Evolutionary conservation across 169 alveolate genomes (phyloP).

Genomic region (Plasmodium knowlesi): DNA sequence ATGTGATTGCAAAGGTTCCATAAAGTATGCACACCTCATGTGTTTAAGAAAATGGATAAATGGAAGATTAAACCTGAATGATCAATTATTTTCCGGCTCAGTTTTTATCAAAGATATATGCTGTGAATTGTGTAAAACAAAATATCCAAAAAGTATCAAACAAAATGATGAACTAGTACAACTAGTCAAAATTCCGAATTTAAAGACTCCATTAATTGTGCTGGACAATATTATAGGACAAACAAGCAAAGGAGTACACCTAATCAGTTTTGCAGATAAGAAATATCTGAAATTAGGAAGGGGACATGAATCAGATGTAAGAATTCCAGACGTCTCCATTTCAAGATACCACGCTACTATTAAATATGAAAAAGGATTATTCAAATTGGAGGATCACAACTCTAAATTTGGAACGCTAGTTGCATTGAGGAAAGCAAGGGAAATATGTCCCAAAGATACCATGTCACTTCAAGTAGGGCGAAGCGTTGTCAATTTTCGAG

Average conservation of each 20-base stretch:
- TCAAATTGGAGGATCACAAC: conserved; percentile 95
- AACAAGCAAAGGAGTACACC: conserved; percentile 85
- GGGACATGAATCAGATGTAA: conserved; percentile 98
- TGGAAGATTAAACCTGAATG: conserved; percentile 88
- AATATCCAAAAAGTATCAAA: conserved; percentile 84
- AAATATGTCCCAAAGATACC: conserved; percentile 75
- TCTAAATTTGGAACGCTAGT: conserved; percentile 99
- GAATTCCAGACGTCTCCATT: conserved; percentile 98
- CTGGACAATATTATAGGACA: conserved; percentile 90
- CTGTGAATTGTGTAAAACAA: conserved; percentile 90
- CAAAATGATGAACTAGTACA: conserved; percentile 85
- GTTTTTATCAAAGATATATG: conserved; percentile 85
- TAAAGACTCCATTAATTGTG: conserved; percentile 91
- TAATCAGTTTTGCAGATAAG: conserved; percentile 86
- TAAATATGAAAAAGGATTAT: conserved; percentile 90
- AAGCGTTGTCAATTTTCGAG: conserved; percentile 79
- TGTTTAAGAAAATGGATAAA: conserved; percentile 96
- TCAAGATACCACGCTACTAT: conserved; percentile 97
- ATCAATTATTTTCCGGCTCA: conserved; percentile 77
- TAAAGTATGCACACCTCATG: conserved; percentile 94
- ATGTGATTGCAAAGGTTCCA: conserved; percentile 94
- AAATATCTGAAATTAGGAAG: conserved; percentile 94
- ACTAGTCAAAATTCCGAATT: conserved; percentile 86
- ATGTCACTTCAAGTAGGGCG: conserved; percentile 87
- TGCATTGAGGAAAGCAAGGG: conserved; percentile 87